These are phyloP conservation scores for Candolleomyces aberdarensis DNA, from an alignment of 768 basidiomycete genomes.

Conservation along the genomic window DNA sequence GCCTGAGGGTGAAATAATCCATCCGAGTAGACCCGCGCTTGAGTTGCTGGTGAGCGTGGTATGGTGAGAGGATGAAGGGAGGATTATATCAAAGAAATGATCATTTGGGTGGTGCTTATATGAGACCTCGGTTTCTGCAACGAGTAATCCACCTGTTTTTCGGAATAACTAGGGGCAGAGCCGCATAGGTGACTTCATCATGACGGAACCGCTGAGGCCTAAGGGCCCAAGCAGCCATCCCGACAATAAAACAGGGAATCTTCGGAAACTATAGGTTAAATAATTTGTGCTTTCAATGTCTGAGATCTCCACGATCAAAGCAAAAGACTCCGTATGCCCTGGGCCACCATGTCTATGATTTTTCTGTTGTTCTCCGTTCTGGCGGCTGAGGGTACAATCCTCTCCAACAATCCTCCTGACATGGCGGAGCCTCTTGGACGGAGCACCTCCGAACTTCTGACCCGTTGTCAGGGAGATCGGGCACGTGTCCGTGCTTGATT, in stretches of 20 bases:
- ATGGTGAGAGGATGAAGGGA: no score
- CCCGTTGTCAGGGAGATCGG: background rate
- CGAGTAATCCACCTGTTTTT: background rate
- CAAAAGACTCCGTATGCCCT: no score
- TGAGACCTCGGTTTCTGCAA: background rate
- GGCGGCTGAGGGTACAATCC: no score
- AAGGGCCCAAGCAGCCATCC: background rate
- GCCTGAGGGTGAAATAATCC: no score
- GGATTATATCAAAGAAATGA: no score
- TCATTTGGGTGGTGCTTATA: background rate
- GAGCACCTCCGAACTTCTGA: background rate
- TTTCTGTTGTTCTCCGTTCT: no score
- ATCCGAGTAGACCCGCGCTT: no score
- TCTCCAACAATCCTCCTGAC: no score
- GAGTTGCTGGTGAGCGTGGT: no score
- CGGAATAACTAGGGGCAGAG: background rate
- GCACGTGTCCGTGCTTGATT: background rate
- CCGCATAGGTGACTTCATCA: background rate
- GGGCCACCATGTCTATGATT: no score
- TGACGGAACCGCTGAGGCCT: background rate
- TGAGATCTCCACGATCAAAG: no score
- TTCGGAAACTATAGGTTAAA: background rate
- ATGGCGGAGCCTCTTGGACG: no score
- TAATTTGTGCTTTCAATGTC: background rate
- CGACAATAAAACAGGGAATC: background rate